Evolutionary conservation across 306 rosid genomes (phyloP).

Genomic region (Prunus fruticosa): DNA sequence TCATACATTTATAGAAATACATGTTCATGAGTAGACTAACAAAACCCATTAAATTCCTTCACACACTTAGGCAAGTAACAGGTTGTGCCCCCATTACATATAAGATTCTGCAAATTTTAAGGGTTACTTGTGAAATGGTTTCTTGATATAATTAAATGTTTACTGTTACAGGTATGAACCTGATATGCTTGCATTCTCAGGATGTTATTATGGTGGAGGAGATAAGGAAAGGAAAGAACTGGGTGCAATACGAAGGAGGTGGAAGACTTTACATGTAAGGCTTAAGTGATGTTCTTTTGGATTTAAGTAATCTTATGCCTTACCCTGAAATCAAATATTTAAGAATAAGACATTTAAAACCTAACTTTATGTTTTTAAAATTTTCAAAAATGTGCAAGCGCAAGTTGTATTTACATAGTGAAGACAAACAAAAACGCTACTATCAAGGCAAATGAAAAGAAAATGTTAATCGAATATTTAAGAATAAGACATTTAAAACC

Average conservation of each 20-base stretch:
- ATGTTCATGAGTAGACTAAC: not conserved
- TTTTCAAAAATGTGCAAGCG: not conserved
- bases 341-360: not conserved
- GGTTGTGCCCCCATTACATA: not conserved
- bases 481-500: not conserved
- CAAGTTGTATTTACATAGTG: not conserved
- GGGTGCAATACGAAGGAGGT: conserved; percentile 86
- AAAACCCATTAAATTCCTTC: not conserved
- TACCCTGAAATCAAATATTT: conserved; percentile 5
- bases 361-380: not conserved
- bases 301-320: not conserved
- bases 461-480: conserved; percentile 5
- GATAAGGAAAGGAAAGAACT: conserved; percentile 85
- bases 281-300: conserved; percentile 17
- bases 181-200: conserved; percentile 99
- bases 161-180: conserved; percentile 77
- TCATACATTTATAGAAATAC: not conserved
- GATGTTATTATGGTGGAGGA: conserved; percentile 98
- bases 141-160: conserved; percentile 15
- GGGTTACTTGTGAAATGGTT: conserved; percentile 17
- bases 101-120: not conserved
- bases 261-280: conserved; percentile 97
- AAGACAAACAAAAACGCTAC: not conserved
- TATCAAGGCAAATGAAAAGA: not conserved
- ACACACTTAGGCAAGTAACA: not conserved